phyloP scores from a whole-genome alignment of 108 stramenopile genomes.

The Nitzschia inconspicua region DNA sequence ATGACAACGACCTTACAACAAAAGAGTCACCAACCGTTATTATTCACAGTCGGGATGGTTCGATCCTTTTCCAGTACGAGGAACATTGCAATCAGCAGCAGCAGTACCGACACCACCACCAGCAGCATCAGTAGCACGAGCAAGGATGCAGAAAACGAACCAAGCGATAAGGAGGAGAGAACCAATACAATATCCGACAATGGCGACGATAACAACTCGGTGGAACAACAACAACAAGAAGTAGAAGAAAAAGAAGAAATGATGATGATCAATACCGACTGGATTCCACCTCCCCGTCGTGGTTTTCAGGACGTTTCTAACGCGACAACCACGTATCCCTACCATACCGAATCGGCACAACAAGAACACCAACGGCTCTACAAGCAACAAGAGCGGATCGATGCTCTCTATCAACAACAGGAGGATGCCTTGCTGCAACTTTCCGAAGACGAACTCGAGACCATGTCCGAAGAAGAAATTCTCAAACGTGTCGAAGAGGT shows the following conservation, averaged over 20 bases:
- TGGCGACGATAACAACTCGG: background rate
- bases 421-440: constrained; percentile 20
- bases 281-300: constrained; percentile 57
- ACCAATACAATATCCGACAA: background rate
- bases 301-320: constrained; percentile 24
- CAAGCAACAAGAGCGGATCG: constrained; percentile 6
- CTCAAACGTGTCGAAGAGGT: constrained; percentile 14
- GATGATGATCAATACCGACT: background rate
- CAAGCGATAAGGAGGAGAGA: background rate
- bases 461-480: constrained; percentile 23
- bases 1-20: too few species aligned
- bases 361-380: background rate
- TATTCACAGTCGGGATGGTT: too few species aligned
- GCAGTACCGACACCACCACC: too few species aligned
- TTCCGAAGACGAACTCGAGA: constrained; percentile 9
- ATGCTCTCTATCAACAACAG: background rate
- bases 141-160: background rate
- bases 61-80: too few species aligned
- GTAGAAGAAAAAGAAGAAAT: too few species aligned
- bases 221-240: too few species aligned
- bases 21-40: too few species aligned
- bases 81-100: too few species aligned
- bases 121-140: background rate
- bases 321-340: background rate
- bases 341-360: background rate